Evolutionary conservation across 2,329 filamentous ascomycete species (phyloP).

Genomic region (Stromatinia cepivora): DNA sequence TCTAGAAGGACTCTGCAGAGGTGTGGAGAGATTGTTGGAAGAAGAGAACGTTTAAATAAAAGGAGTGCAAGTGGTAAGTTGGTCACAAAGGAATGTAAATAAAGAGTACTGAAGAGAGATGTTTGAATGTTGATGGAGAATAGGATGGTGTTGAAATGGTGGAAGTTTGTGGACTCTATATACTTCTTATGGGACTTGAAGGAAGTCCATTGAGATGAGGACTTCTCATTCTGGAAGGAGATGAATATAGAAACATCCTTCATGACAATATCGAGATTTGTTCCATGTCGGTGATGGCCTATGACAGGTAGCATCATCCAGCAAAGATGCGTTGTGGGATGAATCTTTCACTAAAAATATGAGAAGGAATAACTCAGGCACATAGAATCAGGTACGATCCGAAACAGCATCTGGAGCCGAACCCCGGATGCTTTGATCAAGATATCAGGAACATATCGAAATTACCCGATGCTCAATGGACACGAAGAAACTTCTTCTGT

Average conservation of each 20-base stretch:
- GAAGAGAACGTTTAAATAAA: neutral
- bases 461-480: neutral
- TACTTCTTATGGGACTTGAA: neutral
- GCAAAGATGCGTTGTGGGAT: neutral
- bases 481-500: neutral
- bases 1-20: constrained; percentile 10
- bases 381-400: neutral
- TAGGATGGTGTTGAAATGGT: neutral
- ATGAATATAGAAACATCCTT: constrained; percentile 14
- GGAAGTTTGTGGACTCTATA: neutral
- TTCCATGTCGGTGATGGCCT: too few relatives aligned
- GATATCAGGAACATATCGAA: too few relatives aligned
- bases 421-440: constrained; percentile 6
- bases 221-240: constrained; percentile 2
- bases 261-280: neutral
- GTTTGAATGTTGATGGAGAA: neutral
- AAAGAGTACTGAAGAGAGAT: neutral
- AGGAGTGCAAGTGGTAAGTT: neutral
- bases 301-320: neutral
- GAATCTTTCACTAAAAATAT: neutral
- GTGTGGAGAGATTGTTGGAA: constrained; percentile 4
- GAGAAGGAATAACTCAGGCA: neutral
- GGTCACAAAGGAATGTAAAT: neutral
- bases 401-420: neutral
- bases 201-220: neutral